phyloP scores from a whole-genome alignment of 2,329 filamentous ascomycete genomes.

The Colletotrichum godetiae region DNA sequence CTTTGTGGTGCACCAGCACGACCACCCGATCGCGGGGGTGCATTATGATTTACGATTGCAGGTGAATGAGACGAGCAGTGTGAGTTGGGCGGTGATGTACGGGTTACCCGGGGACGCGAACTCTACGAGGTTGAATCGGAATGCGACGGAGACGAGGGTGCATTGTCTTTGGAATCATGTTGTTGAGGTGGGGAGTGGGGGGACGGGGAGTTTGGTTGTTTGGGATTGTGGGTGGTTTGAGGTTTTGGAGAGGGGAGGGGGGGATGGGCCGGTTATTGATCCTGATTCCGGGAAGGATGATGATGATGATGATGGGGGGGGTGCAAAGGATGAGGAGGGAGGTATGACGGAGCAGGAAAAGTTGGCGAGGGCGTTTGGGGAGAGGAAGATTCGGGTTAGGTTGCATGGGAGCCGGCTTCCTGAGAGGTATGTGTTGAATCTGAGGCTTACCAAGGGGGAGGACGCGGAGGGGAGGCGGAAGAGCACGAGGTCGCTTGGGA shows the following conservation, averaged over 20 bases:
- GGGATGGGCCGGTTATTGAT: constrained; percentile 42
- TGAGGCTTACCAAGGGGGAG: constrained; percentile 62
- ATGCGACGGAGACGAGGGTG: constrained; percentile 71
- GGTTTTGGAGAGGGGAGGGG: constrained; percentile 55
- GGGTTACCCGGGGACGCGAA: constrained; percentile 70
- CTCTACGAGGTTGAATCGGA: constrained; percentile 63
- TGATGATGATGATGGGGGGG: constrained; percentile 34
- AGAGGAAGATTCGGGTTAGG: constrained; percentile 66
- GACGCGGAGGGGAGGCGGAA: constrained; percentile 45
- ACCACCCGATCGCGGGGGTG: constrained; percentile 75
- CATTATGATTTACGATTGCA: constrained; percentile 79
- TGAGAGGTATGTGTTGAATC: constrained; percentile 61
- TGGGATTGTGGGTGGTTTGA: constrained; percentile 73
- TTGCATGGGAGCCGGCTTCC: constrained; percentile 67
- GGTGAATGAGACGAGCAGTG: constrained; percentile 74
- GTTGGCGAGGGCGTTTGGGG: constrained; percentile 62
- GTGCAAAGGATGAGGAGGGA: constrained; percentile 34
- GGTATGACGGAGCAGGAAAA: constrained; percentile 55
- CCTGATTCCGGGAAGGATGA: constrained; percentile 41
- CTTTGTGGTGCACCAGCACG: constrained; percentile 80
- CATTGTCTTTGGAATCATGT: constrained; percentile 73
- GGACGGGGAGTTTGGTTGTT: constrained; percentile 69
- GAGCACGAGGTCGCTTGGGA: constrained; percentile 38
- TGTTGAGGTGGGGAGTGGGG: constrained; percentile 65
- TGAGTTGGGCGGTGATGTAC: constrained; percentile 75